These are phyloP conservation scores for Trichophaea hybrida DNA, from an alignment of 2,329 filamentous ascomycete genomes.

Conservation along the genomic window DNA sequence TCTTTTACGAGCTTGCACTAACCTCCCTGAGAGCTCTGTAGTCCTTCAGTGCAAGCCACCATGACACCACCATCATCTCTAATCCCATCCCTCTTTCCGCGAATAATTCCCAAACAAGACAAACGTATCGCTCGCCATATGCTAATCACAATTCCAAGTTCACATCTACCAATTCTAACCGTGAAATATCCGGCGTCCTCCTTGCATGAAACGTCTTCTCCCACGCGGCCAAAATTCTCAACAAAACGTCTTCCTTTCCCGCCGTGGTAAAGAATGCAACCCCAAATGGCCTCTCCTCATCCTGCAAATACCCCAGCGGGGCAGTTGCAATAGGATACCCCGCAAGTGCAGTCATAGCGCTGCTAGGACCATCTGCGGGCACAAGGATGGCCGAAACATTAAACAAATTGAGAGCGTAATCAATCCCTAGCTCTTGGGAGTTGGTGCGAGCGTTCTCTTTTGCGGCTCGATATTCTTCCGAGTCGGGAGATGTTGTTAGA, in stretches of 20 bases:
- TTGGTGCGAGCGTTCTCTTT: background rate
- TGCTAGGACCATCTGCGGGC: conserved; percentile 2
- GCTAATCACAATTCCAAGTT: too few relatives aligned
- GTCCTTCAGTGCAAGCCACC: too few relatives aligned
- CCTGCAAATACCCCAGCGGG: conserved; percentile 5
- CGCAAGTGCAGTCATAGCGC: conserved; percentile 2
- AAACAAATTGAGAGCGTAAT: conserved; percentile 3
- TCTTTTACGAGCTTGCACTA: too few relatives aligned
- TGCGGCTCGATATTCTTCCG: background rate
- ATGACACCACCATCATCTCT: too few relatives aligned
- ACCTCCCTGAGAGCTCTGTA: too few relatives aligned
- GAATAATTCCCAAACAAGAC: too few relatives aligned
- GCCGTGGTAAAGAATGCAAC: conserved; percentile 2
- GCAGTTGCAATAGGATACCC: conserved; percentile 12
- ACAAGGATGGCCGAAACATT: conserved; percentile 10
- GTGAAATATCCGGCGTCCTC: background rate
- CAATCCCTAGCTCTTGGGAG: conserved; percentile 2
- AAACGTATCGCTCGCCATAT: too few relatives aligned
- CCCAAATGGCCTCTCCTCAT: conserved; percentile 10
- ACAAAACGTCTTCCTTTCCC: background rate
- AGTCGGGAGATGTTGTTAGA: background rate
- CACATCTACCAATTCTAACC: too few relatives aligned
- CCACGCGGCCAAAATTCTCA: conserved; percentile 11
- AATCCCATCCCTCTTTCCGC: too few relatives aligned
- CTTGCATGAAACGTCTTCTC: conserved; percentile 2